Conservation (phyloP, 2,329 filamentous ascomycete species). For the Cladophialophora bantiana region DNA sequence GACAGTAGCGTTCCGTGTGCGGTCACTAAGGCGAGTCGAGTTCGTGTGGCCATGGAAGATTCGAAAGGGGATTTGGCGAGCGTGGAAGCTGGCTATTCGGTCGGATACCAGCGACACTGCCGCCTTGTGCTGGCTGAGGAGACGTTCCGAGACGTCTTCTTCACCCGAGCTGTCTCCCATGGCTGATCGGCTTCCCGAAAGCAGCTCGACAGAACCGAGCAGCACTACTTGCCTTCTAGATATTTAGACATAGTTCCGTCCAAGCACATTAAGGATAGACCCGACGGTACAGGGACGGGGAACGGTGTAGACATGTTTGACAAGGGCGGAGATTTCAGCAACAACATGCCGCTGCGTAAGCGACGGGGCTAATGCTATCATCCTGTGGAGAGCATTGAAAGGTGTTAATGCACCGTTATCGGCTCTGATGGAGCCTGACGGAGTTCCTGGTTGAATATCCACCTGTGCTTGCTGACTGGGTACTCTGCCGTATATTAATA, state of each 20-base stretch:
- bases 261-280: neutral
- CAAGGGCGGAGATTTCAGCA: neutral
- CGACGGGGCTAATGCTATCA: neutral
- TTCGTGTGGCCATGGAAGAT: conserved; percentile 66
- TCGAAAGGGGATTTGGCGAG: conserved; percentile 54
- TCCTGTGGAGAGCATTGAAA: neutral
- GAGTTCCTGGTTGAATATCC: neutral
- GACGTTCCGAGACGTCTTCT: neutral
- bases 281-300: neutral
- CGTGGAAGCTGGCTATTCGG: conserved; percentile 37
- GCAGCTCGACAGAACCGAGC: neutral
- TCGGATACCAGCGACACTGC: conserved; percentile 21
- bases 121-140: conserved; percentile 20
- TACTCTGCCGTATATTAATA: neutral
- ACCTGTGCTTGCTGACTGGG: neutral
- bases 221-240: neutral
- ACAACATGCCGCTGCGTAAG: neutral
- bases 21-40: conserved; percentile 55
- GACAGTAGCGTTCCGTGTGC: conserved; percentile 62
- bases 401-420: neutral
- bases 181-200: neutral
- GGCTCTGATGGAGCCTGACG: neutral
- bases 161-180: neutral
- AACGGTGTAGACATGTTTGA: neutral
- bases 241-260: neutral